Percentiles rank a stretch among this genome's conserved stretches.
Conservation (phyloP, 768 basidiomycete species). For the Dictyophora rubrovolvata region DNA sequence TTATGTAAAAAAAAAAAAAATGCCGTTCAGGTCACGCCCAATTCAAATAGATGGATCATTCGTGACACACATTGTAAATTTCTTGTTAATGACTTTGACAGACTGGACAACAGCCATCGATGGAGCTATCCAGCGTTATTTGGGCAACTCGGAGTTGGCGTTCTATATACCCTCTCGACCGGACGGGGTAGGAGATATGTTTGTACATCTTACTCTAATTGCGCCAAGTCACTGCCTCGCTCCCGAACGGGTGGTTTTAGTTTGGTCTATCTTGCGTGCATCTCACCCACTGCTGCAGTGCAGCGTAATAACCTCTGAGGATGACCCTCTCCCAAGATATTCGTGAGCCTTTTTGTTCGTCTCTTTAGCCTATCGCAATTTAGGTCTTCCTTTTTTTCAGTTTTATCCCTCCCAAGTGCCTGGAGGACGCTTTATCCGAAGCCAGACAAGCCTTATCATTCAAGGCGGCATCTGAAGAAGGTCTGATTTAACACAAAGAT, state of each 20-base stretch:
- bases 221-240: neutral
- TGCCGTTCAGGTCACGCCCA: too few species aligned
- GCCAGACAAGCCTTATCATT: neutral
- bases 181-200: conserved; percentile 2
- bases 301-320: neutral
- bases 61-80: neutral
- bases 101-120: neutral
- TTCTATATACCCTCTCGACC: neutral
- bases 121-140: neutral
- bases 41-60: too few species aligned
- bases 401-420: neutral
- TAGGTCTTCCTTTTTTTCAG: neutral
- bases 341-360: neutral
- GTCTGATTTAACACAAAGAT: neutral
- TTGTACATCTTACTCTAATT: neutral
- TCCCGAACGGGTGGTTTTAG: conserved; percentile 1
- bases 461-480: neutral
- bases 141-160: conserved; percentile 1
- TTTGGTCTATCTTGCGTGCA: neutral
- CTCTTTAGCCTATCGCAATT: neutral
- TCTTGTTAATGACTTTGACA: neutral
- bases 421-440: neutral
- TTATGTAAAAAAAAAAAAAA: too few species aligned
- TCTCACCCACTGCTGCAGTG: neutral
- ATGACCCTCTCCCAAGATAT: neutral